Evolutionary conservation across 352 stramenopile genomes (phyloP).

Genomic region (Phytophthora fragariaefolia): DNA sequence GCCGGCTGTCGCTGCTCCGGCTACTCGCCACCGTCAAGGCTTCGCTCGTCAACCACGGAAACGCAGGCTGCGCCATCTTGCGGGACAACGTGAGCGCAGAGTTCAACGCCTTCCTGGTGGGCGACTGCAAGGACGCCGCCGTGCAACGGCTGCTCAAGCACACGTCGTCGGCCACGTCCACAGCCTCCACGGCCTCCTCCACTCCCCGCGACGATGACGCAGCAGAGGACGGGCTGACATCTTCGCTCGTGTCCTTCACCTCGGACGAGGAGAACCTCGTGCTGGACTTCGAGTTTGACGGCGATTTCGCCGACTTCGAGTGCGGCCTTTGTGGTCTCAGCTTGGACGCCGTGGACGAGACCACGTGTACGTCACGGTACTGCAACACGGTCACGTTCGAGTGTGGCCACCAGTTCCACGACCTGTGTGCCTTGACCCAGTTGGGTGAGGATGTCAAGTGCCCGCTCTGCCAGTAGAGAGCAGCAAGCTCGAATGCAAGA

Average conservation of each 20-base stretch:
- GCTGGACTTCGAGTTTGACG: conserved; percentile 33
- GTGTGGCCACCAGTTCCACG: conserved; percentile 47
- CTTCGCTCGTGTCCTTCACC: conserved; percentile 34
- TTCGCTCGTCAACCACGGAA: conserved; percentile 41
- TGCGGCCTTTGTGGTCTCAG: conserved; percentile 36
- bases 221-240: conserved; percentile 22
- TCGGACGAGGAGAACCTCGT: conserved; percentile 42
- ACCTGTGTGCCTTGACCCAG: conserved; percentile 36
- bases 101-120: conserved; percentile 36
- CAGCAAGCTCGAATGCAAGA: background rate
- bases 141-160: conserved; percentile 27
- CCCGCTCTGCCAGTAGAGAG: conserved; percentile 29
- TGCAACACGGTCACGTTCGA: conserved; percentile 41
- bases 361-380: conserved; percentile 17
- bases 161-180: conserved; percentile 13
- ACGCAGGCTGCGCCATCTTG: conserved; percentile 34
- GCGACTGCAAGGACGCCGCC: conserved; percentile 26
- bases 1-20: conserved; percentile 32
- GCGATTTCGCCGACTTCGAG: conserved; percentile 29
- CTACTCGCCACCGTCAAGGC: conserved; percentile 35
- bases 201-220: conserved; percentile 6
- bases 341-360: conserved; percentile 30
- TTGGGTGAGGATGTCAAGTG: conserved; percentile 39
- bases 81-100: conserved; percentile 35
- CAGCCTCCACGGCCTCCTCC: conserved; percentile 19